phyloP scores from a whole-genome alignment of 495 filamentous ascomycete species.

The Pseudevernia furfuracea region DNA sequence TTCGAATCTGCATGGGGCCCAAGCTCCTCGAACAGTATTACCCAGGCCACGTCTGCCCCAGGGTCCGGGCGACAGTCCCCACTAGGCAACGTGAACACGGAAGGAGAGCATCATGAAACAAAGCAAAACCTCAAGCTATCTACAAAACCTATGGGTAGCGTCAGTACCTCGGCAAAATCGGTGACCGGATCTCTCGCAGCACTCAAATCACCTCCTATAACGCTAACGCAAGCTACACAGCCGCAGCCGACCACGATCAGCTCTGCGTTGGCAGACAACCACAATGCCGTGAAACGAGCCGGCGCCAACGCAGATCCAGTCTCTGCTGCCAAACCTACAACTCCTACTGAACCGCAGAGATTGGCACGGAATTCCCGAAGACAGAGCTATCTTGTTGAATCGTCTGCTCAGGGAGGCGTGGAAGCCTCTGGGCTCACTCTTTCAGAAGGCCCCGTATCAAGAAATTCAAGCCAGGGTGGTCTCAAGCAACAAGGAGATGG shows the following conservation, averaged over 20 bases:
- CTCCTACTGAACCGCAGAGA: neutral
- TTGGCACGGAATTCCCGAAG: neutral
- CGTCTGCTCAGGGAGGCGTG: neutral
- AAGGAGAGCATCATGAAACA: constrained; percentile 20
- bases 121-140: constrained; percentile 41
- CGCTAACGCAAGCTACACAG: constrained; percentile 5
- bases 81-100: neutral
- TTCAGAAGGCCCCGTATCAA: neutral
- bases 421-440: neutral
- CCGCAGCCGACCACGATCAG: constrained; percentile 21
- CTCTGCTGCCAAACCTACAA: neutral
- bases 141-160: constrained; percentile 47
- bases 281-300: constrained; percentile 46
- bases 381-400: neutral
- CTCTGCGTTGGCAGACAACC: constrained; percentile 47
- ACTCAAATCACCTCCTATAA: constrained; percentile 12
- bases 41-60: neutral
- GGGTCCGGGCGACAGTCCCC: constrained; percentile 4
- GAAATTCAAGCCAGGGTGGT: neutral
- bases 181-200: constrained; percentile 33
- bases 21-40: constrained; percentile 4
- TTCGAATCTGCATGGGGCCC: neutral
- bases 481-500: neutral
- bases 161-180: constrained; percentile 45
- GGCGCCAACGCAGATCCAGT: constrained; percentile 2